phyloP scores from a whole-genome alignment of 2,329 filamentous ascomycete species.

The Hymenoscyphus fructigenus region DNA sequence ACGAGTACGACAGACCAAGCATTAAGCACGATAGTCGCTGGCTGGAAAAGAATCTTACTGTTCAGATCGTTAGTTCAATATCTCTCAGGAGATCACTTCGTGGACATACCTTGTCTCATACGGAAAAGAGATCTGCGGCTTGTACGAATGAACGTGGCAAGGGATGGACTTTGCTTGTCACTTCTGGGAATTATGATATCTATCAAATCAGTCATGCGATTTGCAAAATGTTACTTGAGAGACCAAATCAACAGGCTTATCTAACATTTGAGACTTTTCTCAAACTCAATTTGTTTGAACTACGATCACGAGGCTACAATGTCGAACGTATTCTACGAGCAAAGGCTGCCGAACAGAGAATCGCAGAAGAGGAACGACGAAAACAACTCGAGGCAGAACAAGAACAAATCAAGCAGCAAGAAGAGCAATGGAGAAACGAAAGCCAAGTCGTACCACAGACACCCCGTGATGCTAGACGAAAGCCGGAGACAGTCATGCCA shows the following conservation, averaged over 20 bases:
- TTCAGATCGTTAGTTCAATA: slow-evolving; percentile 77
- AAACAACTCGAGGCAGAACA: slow-evolving; percentile 73
- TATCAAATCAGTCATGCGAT: slow-evolving; percentile 92
- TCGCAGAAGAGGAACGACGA: slow-evolving; percentile 80
- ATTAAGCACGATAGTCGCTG: slow-evolving; percentile 86
- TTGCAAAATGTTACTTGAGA: slow-evolving; percentile 74
- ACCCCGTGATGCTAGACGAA: slow-evolving; percentile 38
- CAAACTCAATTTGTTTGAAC: slow-evolving; percentile 76
- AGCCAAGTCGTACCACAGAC: slow-evolving; percentile 22
- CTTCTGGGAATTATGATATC: slow-evolving; percentile 66
- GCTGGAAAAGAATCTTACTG: slow-evolving; percentile 80
- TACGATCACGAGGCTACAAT: slow-evolving; percentile 90
- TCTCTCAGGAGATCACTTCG: slow-evolving; percentile 74
- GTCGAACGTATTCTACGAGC: slow-evolving; percentile 89
- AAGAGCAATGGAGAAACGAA: slow-evolving; percentile 44
- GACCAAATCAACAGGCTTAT: slow-evolving; percentile 84
- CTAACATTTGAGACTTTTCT: slow-evolving; percentile 90
- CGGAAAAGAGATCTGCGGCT: slow-evolving; percentile 75
- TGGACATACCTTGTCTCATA: slow-evolving; percentile 67
- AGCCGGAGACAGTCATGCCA: slow-evolving; percentile 59
- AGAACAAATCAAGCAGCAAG: slow-evolving; percentile 62
- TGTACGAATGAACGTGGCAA: slow-evolving; percentile 53
- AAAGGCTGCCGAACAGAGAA: slow-evolving; percentile 81
- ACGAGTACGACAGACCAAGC: slow-evolving; percentile 69
- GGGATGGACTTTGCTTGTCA: slow-evolving; percentile 73